Evolutionary conservation across 768 basidiomycete species (phyloP).

Genomic region (Kwoniella heveanensis): DNA sequence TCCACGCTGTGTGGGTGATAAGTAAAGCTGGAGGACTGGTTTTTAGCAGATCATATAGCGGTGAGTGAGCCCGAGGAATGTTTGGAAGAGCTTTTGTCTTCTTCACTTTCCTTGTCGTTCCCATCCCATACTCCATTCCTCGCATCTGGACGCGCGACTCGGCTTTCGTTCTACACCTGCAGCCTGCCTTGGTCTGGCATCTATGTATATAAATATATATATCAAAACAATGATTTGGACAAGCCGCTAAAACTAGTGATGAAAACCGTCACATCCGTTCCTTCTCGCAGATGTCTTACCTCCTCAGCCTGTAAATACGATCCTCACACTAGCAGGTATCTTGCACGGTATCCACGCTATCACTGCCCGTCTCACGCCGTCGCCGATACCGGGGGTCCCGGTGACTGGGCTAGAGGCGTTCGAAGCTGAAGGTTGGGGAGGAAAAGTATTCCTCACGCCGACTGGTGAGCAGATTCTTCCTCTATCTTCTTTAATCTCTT

Average conservation of each 20-base stretch:
- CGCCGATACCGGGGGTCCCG: constrained; percentile 42
- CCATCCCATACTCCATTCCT: too few relatives aligned
- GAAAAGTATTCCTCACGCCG: constrained; percentile 82
- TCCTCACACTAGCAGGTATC: constrained; percentile 89
- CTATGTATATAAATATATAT: not conserved
- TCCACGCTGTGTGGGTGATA: constrained; percentile 66
- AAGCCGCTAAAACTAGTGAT: not conserved
- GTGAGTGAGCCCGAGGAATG: constrained; percentile 58
- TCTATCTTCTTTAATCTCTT: too few relatives aligned
- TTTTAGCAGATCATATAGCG: constrained; percentile 88
- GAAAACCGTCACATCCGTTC: too few relatives aligned
- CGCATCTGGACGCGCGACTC: too few relatives aligned
- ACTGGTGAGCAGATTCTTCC: constrained; percentile 66
- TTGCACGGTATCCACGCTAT: constrained; percentile 99
- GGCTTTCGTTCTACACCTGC: too few relatives aligned
- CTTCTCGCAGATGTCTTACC: constrained; percentile 90
- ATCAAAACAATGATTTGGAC: not conserved
- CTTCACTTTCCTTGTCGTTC: too few relatives aligned
- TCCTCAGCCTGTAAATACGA: constrained; percentile 67
- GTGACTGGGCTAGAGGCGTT: constrained; percentile 69
- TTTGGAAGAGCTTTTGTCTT: not conserved
- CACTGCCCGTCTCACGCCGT: constrained; percentile 84
- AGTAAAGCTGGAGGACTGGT: constrained; percentile 98
- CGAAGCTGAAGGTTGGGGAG: constrained; percentile 92
- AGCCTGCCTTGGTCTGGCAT: too few relatives aligned